These are phyloP conservation scores for Mortierella sp. DNA, from an alignment of 371 early-diverging fungal species.

Conservation along the genomic window DNA sequence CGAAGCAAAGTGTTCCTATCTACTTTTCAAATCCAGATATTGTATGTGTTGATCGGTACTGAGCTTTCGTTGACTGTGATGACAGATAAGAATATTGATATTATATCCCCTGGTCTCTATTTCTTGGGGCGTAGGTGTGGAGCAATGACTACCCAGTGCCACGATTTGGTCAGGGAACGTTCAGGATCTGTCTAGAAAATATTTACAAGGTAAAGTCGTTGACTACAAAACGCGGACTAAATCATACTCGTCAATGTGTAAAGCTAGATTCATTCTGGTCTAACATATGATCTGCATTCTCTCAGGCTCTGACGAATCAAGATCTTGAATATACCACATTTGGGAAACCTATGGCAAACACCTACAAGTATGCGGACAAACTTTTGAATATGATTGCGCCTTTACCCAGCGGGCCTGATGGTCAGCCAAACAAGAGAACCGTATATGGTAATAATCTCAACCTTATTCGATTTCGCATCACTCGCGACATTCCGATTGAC, in stretches of 20 bases:
- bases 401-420: constrained; percentile 11
- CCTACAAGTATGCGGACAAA: constrained; percentile 79
- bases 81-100: too few relatives aligned
- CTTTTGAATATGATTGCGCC: constrained; percentile 59
- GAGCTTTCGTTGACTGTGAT: too few relatives aligned
- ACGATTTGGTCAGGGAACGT: constrained; percentile 87
- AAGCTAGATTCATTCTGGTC: too few relatives aligned
- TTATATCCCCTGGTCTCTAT: too few relatives aligned
- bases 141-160: constrained; percentile 85
- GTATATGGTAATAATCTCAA: constrained; percentile 51
- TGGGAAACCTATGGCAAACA: constrained; percentile 84
- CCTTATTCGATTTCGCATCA: neutral
- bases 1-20: constrained; percentile 70
- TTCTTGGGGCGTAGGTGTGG: constrained; percentile 69
- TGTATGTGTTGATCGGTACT: constrained; percentile 29
- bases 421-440: constrained; percentile 16
- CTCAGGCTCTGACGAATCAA: constrained; percentile 59
- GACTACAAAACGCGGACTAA: neutral
- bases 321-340: constrained; percentile 75
- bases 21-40: constrained; percentile 88
- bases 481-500: neutral
- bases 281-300: neutral
- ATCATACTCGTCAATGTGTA: neutral
- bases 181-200: constrained; percentile 76
- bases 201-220: constrained; percentile 61